Conservation (phyloP, 257 asterid genomes). For the Solanum etuberosum region DNA sequence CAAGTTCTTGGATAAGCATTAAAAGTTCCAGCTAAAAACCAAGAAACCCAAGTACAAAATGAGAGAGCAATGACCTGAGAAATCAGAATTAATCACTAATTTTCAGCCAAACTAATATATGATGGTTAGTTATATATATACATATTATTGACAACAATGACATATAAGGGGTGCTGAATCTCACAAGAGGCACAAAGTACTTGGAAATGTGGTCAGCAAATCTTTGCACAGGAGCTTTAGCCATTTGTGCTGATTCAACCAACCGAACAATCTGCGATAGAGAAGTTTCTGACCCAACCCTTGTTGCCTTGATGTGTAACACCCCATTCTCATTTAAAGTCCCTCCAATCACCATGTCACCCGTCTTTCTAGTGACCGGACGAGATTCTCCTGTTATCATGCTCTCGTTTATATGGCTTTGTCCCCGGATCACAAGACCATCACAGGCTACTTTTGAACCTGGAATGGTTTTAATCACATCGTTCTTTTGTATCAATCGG, state of each 20-base stretch:
- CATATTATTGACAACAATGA: not conserved
- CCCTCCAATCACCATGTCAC: constrained; percentile 53
- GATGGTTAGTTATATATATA: not conserved
- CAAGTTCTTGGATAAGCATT: constrained; percentile 51
- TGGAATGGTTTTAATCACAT: constrained; percentile 48
- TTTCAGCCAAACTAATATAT: not conserved
- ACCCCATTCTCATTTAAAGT: constrained; percentile 47
- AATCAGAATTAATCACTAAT: not conserved
- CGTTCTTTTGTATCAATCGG: constrained; percentile 42
- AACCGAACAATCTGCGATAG: constrained; percentile 51
- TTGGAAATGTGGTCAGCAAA: constrained; percentile 56
- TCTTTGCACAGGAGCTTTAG: constrained; percentile 60
- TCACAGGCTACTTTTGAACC: constrained; percentile 59
- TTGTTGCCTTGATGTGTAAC: constrained; percentile 43
- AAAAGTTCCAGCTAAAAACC: constrained; percentile 60
- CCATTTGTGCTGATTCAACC: constrained; percentile 61
- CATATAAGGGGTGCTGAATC: not conserved
- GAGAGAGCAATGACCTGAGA: constrained; percentile 49
- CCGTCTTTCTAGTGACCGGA: constrained; percentile 35
- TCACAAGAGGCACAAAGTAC: constrained; percentile 53
- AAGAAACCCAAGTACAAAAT: constrained; percentile 49
- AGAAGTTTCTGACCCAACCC: constrained; percentile 66
- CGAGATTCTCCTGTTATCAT: constrained; percentile 66
- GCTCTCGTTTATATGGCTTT: constrained; percentile 51
- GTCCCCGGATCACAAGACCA: constrained; percentile 54